Evolutionary conservation across 208 protist genomes (phyloP), one percentile per base, ranked within the genome.

Genomic region (Porcisia deanei): DNA sequence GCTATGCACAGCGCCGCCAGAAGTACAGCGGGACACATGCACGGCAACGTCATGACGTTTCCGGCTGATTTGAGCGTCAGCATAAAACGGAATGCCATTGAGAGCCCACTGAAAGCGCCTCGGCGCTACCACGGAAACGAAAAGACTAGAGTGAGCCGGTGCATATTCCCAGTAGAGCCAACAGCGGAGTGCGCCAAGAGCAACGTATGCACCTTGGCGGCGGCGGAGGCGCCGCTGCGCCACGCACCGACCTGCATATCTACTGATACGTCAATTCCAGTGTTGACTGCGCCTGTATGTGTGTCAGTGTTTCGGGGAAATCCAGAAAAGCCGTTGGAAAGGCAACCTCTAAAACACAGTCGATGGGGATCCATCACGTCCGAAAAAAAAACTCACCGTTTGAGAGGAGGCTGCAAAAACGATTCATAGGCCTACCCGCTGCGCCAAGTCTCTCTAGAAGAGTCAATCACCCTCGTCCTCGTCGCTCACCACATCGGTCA

Each of bases 401-500:
- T 37, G 16, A 10, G 61, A 52, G 1, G 39, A 9, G 45, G 20
- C 37, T 22, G 61, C 5, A 10, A 78, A 43, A 22, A 7, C 20
- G 65, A 60, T 47, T 5, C 9, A 52, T 25, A 43, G 12, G 18
- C 7, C 18, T n/a, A 67, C 37, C 47, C 41, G 22, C 41, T 16
- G n/a, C n/a, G n/a, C 54, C 43, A 25, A 53, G 16, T 57, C 9
- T 14, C 52, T 57, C 53, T 72, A 60, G 30, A 37, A 53, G 12
- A 54, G 10, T 18, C 18, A 34, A 37, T 81, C 70, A 8, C 53
- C 37, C 41, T 77, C 77, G 10, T 85, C 82, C 47, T 76, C 76
- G 43, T 82, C 78, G 37, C 47, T 70, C 30, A 34, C 30, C 22
- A 71, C 63, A 12, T 60, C 49, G 1, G 55, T 71, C 64, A 72